Evolutionary conservation across 495 filamentous ascomycete species (phyloP), one percentile per base, ranked within the genome.

Genomic region (Delitschia confertaspora): DNA sequence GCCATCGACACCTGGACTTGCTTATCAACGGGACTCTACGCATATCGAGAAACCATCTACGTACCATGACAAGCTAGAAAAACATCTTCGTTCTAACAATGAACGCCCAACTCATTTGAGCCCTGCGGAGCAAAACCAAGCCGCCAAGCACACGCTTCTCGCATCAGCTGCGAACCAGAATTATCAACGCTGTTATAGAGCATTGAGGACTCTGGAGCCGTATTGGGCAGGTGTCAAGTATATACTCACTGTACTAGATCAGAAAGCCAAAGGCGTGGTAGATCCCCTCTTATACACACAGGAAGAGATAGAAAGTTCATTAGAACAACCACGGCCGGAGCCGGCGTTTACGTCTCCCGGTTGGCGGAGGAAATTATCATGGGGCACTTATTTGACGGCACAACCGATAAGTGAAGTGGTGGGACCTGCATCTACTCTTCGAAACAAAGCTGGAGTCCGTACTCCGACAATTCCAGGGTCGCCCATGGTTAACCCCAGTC

Each of bases 181-280:
- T 47, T 93, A 88, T 51, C 79, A 87, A 44, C 69, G 75, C 9
- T 93, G 85, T 54, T 86, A 87, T 51, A 83, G 86, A 55, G 81
- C 84, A 2, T 58, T 93, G 14, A 76, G 84, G 52, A 75, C 82
- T 36, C 64, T 89, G 22, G 76, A 88, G 42, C 69, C 73, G 2
- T 88, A 88, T 57, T 93, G 85, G 85, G 79, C 79, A 40, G 85
- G 85, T 1, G 80, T 83, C n/a, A 75, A 78, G 37, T 93, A 93
- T 60, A 93, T 93, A 26, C 65, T 93, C 14, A 85, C 80, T 1
- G 83, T 83, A 1, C 62, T 93, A n/a, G 82, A 93, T 57, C 84
- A 88, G 52, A 88, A 87, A 58, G 79, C 83, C 10, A 83, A 86
- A 54, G 85, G 85, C 11, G 82, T 85, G 36, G 80, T 79, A 49